Evolutionary conservation across 148 eudicot species (phyloP).

Genomic region (Euryodendron excelsum): DNA sequence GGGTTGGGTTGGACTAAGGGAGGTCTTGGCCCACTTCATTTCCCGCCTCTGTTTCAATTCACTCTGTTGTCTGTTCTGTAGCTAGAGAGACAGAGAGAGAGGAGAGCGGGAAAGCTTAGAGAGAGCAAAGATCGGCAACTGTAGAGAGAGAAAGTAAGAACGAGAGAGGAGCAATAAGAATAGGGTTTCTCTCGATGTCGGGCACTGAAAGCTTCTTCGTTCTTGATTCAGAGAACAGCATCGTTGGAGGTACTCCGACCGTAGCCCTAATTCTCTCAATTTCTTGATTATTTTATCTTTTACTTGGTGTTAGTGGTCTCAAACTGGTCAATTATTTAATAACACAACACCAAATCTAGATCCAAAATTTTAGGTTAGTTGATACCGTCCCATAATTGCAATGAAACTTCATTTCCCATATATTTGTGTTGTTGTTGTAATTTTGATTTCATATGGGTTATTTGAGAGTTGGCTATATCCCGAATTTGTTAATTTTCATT

Average conservation of each 20-base stretch:
- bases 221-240: conserved; percentile 16
- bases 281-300: background rate
- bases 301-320: background rate
- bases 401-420: background rate
- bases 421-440: background rate
- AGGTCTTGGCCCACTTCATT: background rate
- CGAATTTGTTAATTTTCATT: background rate
- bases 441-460: background rate
- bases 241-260: conserved; percentile 15
- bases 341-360: background rate
- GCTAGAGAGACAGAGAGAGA: background rate
- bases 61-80: background rate
- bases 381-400: background rate
- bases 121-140: no score
- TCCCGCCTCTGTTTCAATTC: conserved; percentile 1
- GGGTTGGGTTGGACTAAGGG: no score
- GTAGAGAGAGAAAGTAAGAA: background rate
- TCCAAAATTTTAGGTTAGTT: background rate
- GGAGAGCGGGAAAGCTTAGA: no score
- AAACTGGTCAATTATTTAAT: background rate
- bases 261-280: background rate
- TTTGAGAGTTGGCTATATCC: background rate
- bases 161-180: background rate
- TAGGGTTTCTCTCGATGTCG: conserved; percentile 16
- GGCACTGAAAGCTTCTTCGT: conserved; percentile 18